A percentile compares a stretch with the other conserved stretches of the same genome.
phyloP scores from a whole-genome alignment of 257 asterid genomes.

The Solanum gracilifrons region DNA sequence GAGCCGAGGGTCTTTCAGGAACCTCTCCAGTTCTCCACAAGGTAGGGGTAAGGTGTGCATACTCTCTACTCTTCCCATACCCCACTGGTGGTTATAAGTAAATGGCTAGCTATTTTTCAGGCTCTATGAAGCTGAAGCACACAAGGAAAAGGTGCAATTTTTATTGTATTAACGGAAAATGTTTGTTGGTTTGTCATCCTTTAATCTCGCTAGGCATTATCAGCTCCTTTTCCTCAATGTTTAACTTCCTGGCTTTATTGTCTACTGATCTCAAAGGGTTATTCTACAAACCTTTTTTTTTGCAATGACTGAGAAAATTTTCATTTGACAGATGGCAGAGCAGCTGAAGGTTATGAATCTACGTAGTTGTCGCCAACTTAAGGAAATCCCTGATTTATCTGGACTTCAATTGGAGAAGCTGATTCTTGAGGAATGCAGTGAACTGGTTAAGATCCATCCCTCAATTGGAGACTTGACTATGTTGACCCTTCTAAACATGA shows the following conservation, averaged over 20 bases:
- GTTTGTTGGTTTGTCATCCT: background rate
- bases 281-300: background rate
- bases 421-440: conserved; percentile 10
- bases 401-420: conserved; percentile 17
- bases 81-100: background rate
- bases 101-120: background rate
- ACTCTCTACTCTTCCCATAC: background rate
- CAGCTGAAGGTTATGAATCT: conserved; percentile 20
- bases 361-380: conserved; percentile 2
- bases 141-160: background rate
- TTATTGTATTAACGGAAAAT: background rate
- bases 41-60: background rate
- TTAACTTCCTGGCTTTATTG: background rate
- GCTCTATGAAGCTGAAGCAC: background rate
- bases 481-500: conserved; percentile 17
- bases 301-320: background rate
- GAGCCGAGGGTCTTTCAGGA: background rate
- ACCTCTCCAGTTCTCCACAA: background rate
- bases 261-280: background rate
- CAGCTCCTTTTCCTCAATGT: background rate
- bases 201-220: background rate
- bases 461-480: conserved; percentile 11
- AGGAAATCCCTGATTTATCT: conserved; percentile 16
- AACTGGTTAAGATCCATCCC: conserved; percentile 9
- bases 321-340: conserved; percentile 7